phyloP scores from a whole-genome alignment of 139 green algal genomes.

The Coelastrella sp. region DNA sequence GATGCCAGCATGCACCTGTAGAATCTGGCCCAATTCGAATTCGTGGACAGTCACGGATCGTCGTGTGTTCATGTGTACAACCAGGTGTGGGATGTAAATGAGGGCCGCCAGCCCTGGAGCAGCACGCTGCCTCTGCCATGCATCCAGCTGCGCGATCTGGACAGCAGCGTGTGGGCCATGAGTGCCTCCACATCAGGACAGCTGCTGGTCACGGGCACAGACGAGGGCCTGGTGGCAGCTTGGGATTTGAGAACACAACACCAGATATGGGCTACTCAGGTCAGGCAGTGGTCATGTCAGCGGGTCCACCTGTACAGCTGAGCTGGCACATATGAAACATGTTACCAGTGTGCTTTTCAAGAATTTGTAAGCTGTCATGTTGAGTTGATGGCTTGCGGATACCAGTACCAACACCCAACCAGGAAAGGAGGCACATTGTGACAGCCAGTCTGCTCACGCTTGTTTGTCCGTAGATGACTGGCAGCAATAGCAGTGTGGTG shows the following conservation, averaged over 20 bases:
- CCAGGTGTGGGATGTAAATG: constrained; percentile 61
- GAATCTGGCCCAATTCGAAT: too few relatives aligned
- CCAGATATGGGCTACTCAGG: constrained; percentile 44
- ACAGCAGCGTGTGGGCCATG: constrained; percentile 72
- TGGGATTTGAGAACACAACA: constrained; percentile 68
- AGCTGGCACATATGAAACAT: too few relatives aligned
- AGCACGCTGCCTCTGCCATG: constrained; percentile 44
- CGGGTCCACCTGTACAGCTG: too few relatives aligned
- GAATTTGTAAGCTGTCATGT: too few relatives aligned
- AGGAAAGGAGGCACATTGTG: too few relatives aligned
- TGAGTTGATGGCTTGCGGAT: too few relatives aligned
- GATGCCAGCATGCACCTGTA: too few relatives aligned
- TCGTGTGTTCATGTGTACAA: too few relatives aligned
- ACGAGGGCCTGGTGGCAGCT: constrained; percentile 74
- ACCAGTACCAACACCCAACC: too few relatives aligned
- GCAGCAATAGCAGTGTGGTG: neutral
- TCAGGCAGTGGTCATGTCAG: neutral
- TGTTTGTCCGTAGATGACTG: neutral
- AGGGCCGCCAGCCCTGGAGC: constrained; percentile 78
- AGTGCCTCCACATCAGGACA: constrained; percentile 29
- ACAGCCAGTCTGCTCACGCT: too few relatives aligned
- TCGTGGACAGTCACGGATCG: too few relatives aligned
- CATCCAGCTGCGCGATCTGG: constrained; percentile 60
- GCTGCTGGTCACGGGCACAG: constrained; percentile 72
- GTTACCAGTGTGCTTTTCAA: too few relatives aligned